phyloP scores from a whole-genome alignment of 306 rosid genomes.

The Inga laurina region DNA sequence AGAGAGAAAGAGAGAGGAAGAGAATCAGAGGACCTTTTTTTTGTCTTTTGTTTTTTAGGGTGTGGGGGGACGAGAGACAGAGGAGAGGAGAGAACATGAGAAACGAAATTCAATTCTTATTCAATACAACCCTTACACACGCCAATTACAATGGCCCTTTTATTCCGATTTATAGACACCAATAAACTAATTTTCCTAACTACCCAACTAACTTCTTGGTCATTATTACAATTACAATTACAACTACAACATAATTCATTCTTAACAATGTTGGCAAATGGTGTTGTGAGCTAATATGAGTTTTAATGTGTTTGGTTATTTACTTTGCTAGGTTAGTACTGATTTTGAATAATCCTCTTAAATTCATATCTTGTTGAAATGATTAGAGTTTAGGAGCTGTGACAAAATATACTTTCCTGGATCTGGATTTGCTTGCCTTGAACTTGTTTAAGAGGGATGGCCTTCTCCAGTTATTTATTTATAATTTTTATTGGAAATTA shows the following conservation, averaged over 20 bases:
- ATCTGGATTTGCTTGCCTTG: neutral
- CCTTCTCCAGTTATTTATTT: neutral
- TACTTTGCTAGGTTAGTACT: neutral
- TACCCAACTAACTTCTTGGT: neutral
- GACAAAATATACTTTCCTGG: neutral
- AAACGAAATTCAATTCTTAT: too few relatives aligned
- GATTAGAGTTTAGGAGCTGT: neutral
- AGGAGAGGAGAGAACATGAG: too few relatives aligned
- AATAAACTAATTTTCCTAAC: neutral
- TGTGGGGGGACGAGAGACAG: too few relatives aligned
- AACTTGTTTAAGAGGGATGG: constrained; percentile 3
- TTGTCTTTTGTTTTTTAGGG: too few relatives aligned
- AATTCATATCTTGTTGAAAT: neutral
- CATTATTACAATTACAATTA: neutral
- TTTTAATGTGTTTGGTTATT: neutral
- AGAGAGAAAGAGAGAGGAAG: too few relatives aligned
- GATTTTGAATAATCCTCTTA: neutral
- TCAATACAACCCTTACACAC: neutral
- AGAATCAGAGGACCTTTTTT: too few relatives aligned
- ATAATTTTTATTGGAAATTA: neutral
- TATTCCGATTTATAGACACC: neutral
- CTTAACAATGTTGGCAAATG: constrained; percentile 13
- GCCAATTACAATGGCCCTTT: neutral
- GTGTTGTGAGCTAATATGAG: constrained; percentile 21
- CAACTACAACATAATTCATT: neutral